Percentiles rank a stretch among this genome's conserved stretches.
These are phyloP conservation scores for Kluyveromyces nonfermentans DNA, from an alignment of 805 yeast genomes.

Conservation along the genomic window DNA sequence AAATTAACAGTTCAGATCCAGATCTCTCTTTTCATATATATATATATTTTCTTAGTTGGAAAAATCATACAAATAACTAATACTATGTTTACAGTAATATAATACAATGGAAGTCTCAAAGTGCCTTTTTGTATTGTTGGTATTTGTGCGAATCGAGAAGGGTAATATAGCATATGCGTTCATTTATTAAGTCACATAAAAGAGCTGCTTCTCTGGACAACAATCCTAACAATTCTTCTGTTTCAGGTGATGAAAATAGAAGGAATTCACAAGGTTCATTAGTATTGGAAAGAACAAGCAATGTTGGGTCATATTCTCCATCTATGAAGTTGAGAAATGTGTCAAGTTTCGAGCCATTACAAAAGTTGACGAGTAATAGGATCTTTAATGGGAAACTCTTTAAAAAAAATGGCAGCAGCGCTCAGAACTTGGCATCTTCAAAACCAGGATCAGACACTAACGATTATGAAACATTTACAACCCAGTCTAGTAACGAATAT, in stretches of 20 bases:
- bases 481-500: not conserved
- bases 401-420: constrained; percentile 13
- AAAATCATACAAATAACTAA: no score
- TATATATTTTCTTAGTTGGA: no score
- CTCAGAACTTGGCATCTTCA: not conserved
- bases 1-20: no score
- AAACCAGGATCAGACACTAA: not conserved
- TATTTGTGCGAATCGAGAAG: not conserved
- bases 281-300: not conserved
- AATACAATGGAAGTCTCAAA: no score
- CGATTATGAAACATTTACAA: not conserved
- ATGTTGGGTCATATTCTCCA: constrained; percentile 13
- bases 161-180: constrained; percentile 21
- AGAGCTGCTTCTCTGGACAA: constrained; percentile 28
- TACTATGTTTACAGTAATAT: no score
- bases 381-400: constrained; percentile 23
- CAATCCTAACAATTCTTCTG: constrained; percentile 10
- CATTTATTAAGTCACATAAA: constrained; percentile 33
- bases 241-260: constrained; percentile 1
- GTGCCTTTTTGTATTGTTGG: not conserved
- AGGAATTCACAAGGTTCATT: constrained; percentile 4
- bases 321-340: constrained; percentile 11
- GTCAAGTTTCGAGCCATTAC: constrained; percentile 24
- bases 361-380: constrained; percentile 19
- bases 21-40: no score